Base-by-base conservation (phyloP, 2,329 filamentous ascomycete species). In the Pezicula radicicola region DNA sequence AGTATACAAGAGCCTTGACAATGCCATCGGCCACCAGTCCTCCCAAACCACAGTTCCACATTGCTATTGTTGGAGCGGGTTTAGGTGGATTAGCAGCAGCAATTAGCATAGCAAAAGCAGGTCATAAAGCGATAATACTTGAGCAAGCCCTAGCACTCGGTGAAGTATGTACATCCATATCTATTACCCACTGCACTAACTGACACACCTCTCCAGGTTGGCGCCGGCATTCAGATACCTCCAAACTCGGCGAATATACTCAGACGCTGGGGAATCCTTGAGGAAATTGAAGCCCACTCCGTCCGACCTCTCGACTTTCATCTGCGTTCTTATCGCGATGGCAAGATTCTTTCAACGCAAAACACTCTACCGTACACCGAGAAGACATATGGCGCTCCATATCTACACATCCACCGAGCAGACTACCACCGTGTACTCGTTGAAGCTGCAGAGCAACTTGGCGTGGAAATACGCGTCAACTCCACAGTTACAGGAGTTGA, bases 381-480 rank as follows among this genome's bases (percentile, higher is more conserved):
- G 49, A 51, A 42, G 13, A 48, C 36, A 30, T 35, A 52, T 10
- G 33, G 35, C 2, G 43, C 49, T 10, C 33, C 46, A 6, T 74
- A 71, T 67, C 73, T 70, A 66, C 59, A 76, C 3, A 72, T 75
- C 4, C 72, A 75, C 44, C 63, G 71, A 41, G 71, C 72, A 13
- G 72, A 77, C 58, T 66, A 75, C 5, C 73, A 76, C 48, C 62
- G 67, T 19, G 71, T 71, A 4, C 63, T 75, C 6, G 68, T 68
- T 12, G 59, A 68, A 28, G 62, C 70, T n/a, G 72, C 72, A 4
- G 57, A 60, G 41, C 53, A 61, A 9, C 58, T 63, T 18, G 72
- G 72, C 0, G 68, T 68, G 5, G 55, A 63, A 6, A 62, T 75
- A 44, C 48, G 69, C 39, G 70, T 71, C 15, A 56, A 66, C 27